These are phyloP conservation scores for Graphilbum fragrans DNA, from an alignment of 2,329 filamentous ascomycete genomes.

Conservation along the genomic window DNA sequence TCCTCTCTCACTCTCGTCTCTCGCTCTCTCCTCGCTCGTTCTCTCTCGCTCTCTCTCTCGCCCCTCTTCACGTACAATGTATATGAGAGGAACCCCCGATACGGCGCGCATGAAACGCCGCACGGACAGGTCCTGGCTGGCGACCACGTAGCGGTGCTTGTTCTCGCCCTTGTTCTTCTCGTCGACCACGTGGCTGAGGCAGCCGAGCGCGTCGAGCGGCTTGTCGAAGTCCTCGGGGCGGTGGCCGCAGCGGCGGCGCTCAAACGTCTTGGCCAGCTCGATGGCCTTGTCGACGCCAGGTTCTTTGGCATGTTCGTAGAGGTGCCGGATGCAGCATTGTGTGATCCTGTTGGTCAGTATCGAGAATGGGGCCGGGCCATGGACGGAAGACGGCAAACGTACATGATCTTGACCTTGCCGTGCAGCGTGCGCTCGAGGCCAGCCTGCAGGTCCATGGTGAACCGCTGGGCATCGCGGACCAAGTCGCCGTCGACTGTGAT, in stretches of 20 bases:
- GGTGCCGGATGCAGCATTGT: constrained; percentile 13
- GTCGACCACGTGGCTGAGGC: constrained; percentile 56
- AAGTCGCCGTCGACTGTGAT: constrained; percentile 67
- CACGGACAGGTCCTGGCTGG: constrained; percentile 56
- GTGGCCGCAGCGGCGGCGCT: constrained; percentile 69
- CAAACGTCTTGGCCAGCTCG: constrained; percentile 57
- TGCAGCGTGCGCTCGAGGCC: constrained; percentile 74
- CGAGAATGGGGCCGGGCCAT: not conserved
- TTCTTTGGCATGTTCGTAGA: constrained; percentile 9
- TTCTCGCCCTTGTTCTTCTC: constrained; percentile 63
- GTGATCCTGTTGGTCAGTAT: constrained; percentile 6
- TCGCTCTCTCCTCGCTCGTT: not conserved
- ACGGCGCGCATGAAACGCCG: constrained; percentile 52
- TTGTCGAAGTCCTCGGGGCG: constrained; percentile 59
- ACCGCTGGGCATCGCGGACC: constrained; percentile 65
- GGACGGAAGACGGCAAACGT: constrained; percentile 19
- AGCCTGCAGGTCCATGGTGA: constrained; percentile 78
- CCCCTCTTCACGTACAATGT: constrained; percentile 33
- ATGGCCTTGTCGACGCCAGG: constrained; percentile 39
- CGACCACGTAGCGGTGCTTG: constrained; percentile 69
- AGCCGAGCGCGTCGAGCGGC: constrained; percentile 58
- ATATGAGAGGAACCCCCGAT: constrained; percentile 63
- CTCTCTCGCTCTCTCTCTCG: not conserved
- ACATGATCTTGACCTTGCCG: constrained; percentile 72
- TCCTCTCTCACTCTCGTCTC: not conserved